These are phyloP conservation scores for Linanthus parryae DNA, from an alignment of 148 eudicot genomes.

Conservation along the genomic window DNA sequence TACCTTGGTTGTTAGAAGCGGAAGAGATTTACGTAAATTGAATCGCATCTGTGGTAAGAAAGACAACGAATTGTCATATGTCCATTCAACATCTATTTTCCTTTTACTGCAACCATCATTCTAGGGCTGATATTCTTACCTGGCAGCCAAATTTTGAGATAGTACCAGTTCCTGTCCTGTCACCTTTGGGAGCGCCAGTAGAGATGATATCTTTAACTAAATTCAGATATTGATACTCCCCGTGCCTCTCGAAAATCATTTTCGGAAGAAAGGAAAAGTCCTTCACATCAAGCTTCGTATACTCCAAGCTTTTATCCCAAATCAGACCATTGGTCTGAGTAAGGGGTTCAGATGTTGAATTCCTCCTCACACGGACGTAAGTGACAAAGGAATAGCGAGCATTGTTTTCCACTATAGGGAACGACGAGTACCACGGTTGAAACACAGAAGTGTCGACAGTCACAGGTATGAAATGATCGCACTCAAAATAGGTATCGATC, in stretches of 20 bases:
- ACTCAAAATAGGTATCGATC: constrained; percentile 40
- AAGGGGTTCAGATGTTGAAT: constrained; percentile 15
- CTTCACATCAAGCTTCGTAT: constrained; percentile 31
- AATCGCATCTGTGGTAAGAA: constrained; percentile 63
- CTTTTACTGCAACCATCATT: not conserved
- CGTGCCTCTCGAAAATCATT: constrained; percentile 40
- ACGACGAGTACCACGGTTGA: constrained; percentile 53
- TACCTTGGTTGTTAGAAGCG: constrained; percentile 61
- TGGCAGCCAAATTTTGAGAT: constrained; percentile 57
- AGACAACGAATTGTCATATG: not conserved
- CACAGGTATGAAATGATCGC: constrained; percentile 58
- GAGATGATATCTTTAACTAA: constrained; percentile 43
- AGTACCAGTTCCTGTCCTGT: constrained; percentile 58
- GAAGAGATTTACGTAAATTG: constrained; percentile 77
- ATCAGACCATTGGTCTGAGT: constrained; percentile 11
- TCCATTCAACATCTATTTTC: not conserved
- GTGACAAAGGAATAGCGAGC: constrained; percentile 37
- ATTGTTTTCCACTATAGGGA: constrained; percentile 33
- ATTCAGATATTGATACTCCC: constrained; percentile 36
- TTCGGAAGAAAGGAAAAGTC: constrained; percentile 48
- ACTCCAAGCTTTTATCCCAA: constrained; percentile 5
- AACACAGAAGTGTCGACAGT: constrained; percentile 32
- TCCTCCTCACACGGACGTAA: constrained; percentile 48
- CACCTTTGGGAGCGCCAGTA: constrained; percentile 41
- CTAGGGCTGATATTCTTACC: constrained; percentile 21